A percentile compares a stretch with the other conserved stretches of the same genome.
phyloP scores from a whole-genome alignment of 768 basidiomycete genomes.

The Pluteus cervinus region DNA sequence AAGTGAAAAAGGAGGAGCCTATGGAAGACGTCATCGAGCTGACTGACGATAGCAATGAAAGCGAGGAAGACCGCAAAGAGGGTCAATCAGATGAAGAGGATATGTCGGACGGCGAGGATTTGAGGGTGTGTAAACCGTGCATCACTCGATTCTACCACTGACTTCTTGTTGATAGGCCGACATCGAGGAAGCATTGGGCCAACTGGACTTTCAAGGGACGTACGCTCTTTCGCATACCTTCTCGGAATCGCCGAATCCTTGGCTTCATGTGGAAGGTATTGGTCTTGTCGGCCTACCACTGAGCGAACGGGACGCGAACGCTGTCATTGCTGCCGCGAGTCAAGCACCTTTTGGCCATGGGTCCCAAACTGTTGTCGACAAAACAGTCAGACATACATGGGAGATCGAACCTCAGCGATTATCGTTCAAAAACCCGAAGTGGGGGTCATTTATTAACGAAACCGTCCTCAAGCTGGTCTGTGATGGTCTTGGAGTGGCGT shows the following conservation, averaged over 20 bases:
- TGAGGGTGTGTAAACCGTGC: too few relatives aligned
- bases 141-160: too few relatives aligned
- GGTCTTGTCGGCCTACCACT: slow-evolving; percentile 35
- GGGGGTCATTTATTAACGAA: slow-evolving; percentile 1
- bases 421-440: slow-evolving; percentile 17
- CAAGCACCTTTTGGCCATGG: slow-evolving; percentile 28
- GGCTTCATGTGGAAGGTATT: slow-evolving; percentile 25
- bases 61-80: too few relatives aligned
- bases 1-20: too few relatives aligned
- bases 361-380: slow-evolving; percentile 21
- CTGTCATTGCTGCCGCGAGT: slow-evolving; percentile 16
- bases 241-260: slow-evolving; percentile 29
- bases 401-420: slow-evolving; percentile 23
- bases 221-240: slow-evolving; percentile 18
- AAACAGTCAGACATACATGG: slow-evolving; percentile 25
- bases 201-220: slow-evolving; percentile 15
- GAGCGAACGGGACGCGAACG: slow-evolving; percentile 24
- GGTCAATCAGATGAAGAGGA: too few relatives aligned
- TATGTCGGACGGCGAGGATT: too few relatives aligned
- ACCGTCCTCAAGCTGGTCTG: slow-evolving; percentile 15
- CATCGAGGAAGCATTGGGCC: slow-evolving; percentile 13
- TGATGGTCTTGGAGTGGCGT: slow-evolving; percentile 15
- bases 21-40: too few relatives aligned
- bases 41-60: too few relatives aligned
- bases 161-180: too few relatives aligned